These are phyloP conservation scores for Pugionium cornutum DNA, from an alignment of 345 rosid species.

Conservation along the genomic window DNA sequence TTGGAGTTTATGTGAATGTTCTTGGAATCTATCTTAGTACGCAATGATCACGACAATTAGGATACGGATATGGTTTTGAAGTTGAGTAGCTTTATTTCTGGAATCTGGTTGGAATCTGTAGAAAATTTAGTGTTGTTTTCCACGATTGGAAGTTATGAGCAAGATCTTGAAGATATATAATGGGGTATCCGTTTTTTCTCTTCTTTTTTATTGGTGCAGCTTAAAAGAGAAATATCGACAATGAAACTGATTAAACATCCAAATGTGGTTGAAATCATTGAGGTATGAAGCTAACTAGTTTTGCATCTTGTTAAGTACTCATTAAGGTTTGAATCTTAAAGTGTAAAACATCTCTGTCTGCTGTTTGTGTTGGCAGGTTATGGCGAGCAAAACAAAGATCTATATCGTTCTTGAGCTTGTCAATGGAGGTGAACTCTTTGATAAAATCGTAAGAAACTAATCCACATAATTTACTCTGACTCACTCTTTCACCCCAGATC, in stretches of 20 bases:
- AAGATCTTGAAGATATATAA: not conserved
- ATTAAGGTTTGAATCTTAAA: not conserved
- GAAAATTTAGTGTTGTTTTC: not conserved
- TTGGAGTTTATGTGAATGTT: too few relatives aligned
- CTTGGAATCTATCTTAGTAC: too few relatives aligned
- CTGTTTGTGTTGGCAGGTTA: conserved; percentile 49
- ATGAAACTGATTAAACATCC: conserved; percentile 99
- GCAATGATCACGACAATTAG: not conserved
- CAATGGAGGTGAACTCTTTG: conserved; percentile 91
- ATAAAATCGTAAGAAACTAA: conserved; percentile 69
- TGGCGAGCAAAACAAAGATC: conserved; percentile 89
- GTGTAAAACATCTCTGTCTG: not conserved
- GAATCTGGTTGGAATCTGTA: not conserved
- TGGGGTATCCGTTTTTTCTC: not conserved
- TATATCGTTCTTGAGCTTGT: conserved; percentile 86
- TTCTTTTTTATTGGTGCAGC: conserved; percentile 41
- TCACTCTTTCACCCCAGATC: not conserved
- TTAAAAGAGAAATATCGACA: conserved; percentile 86
- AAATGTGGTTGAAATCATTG: conserved; percentile 75
- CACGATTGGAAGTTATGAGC: too few relatives aligned
- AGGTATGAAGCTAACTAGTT: conserved; percentile 47
- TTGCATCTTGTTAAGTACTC: not conserved
- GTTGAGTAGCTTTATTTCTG: conserved; percentile 1
- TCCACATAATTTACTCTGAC: not conserved
- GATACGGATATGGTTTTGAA: not conserved